Percentiles rank a stretch among this genome's conserved stretches.
Conservation (phyloP, 2,329 filamentous ascomycete genomes). For the Orbilia brochopaga region DNA sequence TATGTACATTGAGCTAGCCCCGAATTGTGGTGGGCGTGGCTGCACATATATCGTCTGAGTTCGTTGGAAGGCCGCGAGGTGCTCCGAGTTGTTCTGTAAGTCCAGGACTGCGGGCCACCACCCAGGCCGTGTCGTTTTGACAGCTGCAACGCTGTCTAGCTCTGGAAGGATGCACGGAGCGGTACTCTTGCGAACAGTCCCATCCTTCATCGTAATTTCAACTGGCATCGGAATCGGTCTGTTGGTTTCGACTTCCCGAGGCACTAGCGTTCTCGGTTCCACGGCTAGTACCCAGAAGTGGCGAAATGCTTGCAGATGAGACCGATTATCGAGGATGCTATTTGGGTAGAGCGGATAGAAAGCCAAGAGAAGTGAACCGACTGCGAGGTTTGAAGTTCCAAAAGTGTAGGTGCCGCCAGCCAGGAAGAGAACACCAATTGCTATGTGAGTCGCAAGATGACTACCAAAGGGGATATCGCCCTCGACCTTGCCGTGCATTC, state of each 20-base stretch:
- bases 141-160: slow-evolving; percentile 66
- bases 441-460: slow-evolving; percentile 89
- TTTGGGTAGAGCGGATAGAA: slow-evolving; percentile 94
- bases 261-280: slow-evolving; percentile 84
- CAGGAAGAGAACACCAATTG: slow-evolving; percentile 87
- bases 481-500: slow-evolving; percentile 85
- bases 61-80: slow-evolving; percentile 69
- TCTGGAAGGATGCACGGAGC: slow-evolving; percentile 70
- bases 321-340: slow-evolving; percentile 88
- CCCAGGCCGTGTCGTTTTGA: slow-evolving; percentile 69
- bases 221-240: slow-evolving; percentile 78
- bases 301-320: slow-evolving; percentile 92
- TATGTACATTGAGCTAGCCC: slow-evolving; percentile 69
- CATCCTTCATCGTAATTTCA: slow-evolving; percentile 67
- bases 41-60: slow-evolving; percentile 78
- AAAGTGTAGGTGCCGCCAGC: slow-evolving; percentile 93
- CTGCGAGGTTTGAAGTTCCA: slow-evolving; percentile 82
- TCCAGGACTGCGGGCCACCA: slow-evolving; percentile 85
- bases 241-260: slow-evolving; percentile 83
- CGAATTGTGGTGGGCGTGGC: slow-evolving; percentile 71
- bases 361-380: slow-evolving; percentile 82
- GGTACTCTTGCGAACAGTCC: slow-evolving; percentile 57
- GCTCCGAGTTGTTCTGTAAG: slow-evolving; percentile 68
- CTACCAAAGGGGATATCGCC: slow-evolving; percentile 87
- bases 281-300: slow-evolving; percentile 96